Evolutionary conservation across 2,329 filamentous ascomycete genomes (phyloP).

Genomic region (Coniochaeta hoffmannii): DNA sequence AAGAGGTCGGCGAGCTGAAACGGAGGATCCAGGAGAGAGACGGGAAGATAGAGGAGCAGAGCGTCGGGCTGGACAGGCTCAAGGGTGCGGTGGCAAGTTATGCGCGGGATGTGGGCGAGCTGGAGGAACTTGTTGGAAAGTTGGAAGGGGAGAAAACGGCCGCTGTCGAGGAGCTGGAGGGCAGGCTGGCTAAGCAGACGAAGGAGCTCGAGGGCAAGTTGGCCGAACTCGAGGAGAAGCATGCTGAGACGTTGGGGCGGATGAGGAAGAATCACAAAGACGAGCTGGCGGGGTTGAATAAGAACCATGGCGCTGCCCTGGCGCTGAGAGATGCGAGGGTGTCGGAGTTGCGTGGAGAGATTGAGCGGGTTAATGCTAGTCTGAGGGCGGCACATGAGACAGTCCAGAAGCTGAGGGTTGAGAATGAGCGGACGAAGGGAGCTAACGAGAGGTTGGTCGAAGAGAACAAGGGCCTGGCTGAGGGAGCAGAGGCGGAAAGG

Average conservation of each 20-base stretch:
- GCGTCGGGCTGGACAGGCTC: constrained; percentile 41
- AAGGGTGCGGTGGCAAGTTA: constrained; percentile 46
- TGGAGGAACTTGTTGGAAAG: constrained; percentile 42
- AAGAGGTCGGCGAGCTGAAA: constrained; percentile 28
- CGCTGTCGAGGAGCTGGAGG: constrained; percentile 23
- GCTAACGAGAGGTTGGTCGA: constrained; percentile 26
- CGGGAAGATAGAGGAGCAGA: constrained; percentile 35
- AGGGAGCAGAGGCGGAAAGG: constrained; percentile 28
- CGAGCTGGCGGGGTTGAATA: constrained; percentile 25
- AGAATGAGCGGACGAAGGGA: constrained; percentile 32
- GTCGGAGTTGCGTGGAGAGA: constrained; percentile 37
- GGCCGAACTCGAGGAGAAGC: constrained; percentile 21
- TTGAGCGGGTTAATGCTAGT: constrained; percentile 37
- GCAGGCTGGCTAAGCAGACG: constrained; percentile 16
- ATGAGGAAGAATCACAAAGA: constrained; percentile 18
- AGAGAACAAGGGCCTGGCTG: constrained; percentile 33
- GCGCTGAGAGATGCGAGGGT: constrained; percentile 44
- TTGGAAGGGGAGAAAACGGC: constrained; percentile 36
- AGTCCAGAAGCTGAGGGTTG: constrained; percentile 35
- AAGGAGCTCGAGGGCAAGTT: constrained; percentile 31
- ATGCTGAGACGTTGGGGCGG: constrained; percentile 21
- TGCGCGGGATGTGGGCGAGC: constrained; percentile 42
- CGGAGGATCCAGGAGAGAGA: constrained; percentile 22
- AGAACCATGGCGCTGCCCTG: constrained; percentile 36
- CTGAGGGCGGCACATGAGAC: constrained; percentile 40